A percentile compares a stretch with the other conserved stretches of the same genome.
These are phyloP conservation scores for Moesziomyces sp. DNA, from an alignment of 1,284 basidiomycete genomes.

Conservation along the genomic window DNA sequence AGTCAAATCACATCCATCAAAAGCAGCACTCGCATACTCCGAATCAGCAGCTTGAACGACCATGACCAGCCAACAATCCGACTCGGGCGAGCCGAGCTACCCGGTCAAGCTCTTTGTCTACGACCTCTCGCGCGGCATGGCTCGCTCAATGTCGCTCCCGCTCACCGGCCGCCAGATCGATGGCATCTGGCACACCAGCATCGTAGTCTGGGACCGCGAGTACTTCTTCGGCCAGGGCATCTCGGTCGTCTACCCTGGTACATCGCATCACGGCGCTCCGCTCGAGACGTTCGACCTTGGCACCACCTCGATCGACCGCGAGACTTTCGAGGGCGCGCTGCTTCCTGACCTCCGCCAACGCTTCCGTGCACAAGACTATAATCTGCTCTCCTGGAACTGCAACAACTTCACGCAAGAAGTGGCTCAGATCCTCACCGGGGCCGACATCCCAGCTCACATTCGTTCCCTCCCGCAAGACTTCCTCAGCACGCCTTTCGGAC, in stretches of 20 bases:
- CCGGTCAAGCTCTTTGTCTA: slow-evolving; percentile 80
- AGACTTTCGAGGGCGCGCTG: slow-evolving; percentile 81
- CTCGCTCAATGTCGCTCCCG: slow-evolving; percentile 78
- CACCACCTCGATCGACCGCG: slow-evolving; percentile 81
- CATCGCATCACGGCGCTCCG: slow-evolving; percentile 76
- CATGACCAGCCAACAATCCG: slow-evolving; percentile 10
- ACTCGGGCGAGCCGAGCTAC: slow-evolving; percentile 11
- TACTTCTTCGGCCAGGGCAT: slow-evolving; percentile 91
- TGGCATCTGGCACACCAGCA: slow-evolving; percentile 77
- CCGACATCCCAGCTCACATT: slow-evolving; percentile 63
- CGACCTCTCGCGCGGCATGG: slow-evolving; percentile 86
- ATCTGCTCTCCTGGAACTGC: slow-evolving; percentile 76
- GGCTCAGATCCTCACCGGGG: slow-evolving; percentile 62
- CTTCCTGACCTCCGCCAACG: slow-evolving; percentile 78
- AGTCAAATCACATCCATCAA: no score
- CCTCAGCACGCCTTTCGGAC: slow-evolving; percentile 87
- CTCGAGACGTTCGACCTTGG: slow-evolving; percentile 82
- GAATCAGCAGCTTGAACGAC: neutral
- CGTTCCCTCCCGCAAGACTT: slow-evolving; percentile 77
- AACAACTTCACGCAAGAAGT: slow-evolving; percentile 80
- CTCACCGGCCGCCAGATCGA: slow-evolving; percentile 75
- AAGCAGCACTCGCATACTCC: no score
- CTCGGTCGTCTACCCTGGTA: slow-evolving; percentile 70
- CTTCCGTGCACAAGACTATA: slow-evolving; percentile 81
- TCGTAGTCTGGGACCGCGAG: slow-evolving; percentile 86